A percentile compares a stretch with the other conserved stretches of the same genome.
Evolutionary conservation across 345 rosid genomes (phyloP).

Genomic region (Hypericum perforatum): DNA sequence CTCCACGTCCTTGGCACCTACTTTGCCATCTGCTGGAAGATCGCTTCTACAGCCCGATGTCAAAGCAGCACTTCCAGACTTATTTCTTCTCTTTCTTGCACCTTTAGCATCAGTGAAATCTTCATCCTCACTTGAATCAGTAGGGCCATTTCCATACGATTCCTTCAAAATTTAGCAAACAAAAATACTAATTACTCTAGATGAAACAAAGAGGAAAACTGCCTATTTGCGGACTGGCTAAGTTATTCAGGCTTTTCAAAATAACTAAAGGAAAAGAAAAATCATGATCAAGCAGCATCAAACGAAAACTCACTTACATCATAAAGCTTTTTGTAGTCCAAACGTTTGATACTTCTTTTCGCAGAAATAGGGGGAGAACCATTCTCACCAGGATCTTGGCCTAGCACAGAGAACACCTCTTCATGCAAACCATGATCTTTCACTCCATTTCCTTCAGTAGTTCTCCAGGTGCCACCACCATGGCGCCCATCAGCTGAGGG

Average conservation of each 20-base stretch:
- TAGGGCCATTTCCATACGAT: slow-evolving; percentile 47
- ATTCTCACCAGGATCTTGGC: slow-evolving; percentile 31
- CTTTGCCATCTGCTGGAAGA: slow-evolving; percentile 4
- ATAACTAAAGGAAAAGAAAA: background rate
- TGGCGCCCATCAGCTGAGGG: slow-evolving; percentile 4
- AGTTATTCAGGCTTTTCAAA: too few relatives aligned
- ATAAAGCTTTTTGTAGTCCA: slow-evolving; percentile 84
- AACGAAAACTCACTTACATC: slow-evolving; percentile 45
- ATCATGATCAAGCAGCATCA: slow-evolving; percentile 6
- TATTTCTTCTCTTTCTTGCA: slow-evolving; percentile 30
- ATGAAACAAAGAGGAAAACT: background rate
- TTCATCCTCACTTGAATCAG: slow-evolving; percentile 48
- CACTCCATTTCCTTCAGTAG: slow-evolving; percentile 19
- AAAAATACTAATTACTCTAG: background rate
- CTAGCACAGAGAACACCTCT: slow-evolving; percentile 24
- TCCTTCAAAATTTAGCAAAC: slow-evolving; percentile 37
- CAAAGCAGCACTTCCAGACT: slow-evolving; percentile 15
- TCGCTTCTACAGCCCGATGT: slow-evolving; percentile 29
- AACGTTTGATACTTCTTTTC: slow-evolving; percentile 51
- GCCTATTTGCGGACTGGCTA: too few relatives aligned
- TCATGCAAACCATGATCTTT: slow-evolving; percentile 17
- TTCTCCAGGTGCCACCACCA: slow-evolving; percentile 15
- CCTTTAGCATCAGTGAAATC: slow-evolving; percentile 34
- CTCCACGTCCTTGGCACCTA: slow-evolving; percentile 15
- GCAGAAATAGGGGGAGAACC: slow-evolving; percentile 24